phyloP scores from a whole-genome alignment of 225 moss, liverwort and hornwort species.

The Lunularia cruciata region DNA sequence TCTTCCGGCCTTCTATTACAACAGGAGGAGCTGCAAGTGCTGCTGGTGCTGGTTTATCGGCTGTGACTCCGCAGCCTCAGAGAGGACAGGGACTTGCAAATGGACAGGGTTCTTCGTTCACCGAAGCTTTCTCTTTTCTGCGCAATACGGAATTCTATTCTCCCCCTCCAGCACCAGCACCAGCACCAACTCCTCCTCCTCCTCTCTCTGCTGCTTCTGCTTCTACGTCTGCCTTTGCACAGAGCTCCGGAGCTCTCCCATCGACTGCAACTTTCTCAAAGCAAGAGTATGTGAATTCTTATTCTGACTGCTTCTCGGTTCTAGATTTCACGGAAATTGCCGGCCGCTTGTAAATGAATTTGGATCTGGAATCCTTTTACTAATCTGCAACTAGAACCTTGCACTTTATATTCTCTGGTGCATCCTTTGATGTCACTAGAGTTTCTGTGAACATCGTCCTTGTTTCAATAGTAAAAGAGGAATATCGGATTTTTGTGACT shows the following conservation, averaged over 20 bases:
- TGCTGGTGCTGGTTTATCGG: neutral
- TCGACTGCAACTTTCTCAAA: constrained; percentile 24
- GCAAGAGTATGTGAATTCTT: constrained; percentile 48
- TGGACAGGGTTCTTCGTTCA: constrained; percentile 51
- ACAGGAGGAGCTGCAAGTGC: neutral
- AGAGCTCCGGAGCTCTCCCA: constrained; percentile 33
- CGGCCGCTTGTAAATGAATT: neutral
- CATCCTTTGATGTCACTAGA: too few species aligned
- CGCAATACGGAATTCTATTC: constrained; percentile 85
- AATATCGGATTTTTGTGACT: too few species aligned
- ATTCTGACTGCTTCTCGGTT: neutral
- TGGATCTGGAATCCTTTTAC: too few species aligned
- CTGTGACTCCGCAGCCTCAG: constrained; percentile 10
- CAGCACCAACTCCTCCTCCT: constrained; percentile 33
- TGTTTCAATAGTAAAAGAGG: too few species aligned
- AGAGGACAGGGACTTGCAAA: neutral
- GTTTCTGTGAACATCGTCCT: too few species aligned
- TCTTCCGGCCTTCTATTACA: constrained; percentile 36
- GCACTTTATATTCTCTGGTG: too few species aligned
- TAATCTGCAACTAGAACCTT: too few species aligned
- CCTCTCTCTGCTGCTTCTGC: constrained; percentile 26
- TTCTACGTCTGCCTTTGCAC: constrained; percentile 30
- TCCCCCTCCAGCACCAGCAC: constrained; percentile 50
- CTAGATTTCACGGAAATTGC: neutral
- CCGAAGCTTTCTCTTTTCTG: constrained; percentile 89